Evolutionary conservation across 2,329 filamentous ascomycete genomes (phyloP).

Genomic region (Nemania sp.): DNA sequence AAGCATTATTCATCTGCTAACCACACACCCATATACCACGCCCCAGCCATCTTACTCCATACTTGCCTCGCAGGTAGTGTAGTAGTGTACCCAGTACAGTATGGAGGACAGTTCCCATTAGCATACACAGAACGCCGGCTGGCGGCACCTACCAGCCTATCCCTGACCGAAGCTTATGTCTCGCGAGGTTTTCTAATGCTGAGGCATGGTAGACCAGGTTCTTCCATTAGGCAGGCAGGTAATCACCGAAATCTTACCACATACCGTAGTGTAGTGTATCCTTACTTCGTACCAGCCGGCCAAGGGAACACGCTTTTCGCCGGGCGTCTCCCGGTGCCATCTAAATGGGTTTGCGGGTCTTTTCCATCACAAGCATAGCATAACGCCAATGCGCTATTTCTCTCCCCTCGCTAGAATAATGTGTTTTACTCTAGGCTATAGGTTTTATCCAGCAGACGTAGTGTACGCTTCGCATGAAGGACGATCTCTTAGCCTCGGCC

Average conservation of each 20-base stretch:
- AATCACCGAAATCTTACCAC: slow-evolving; percentile 28
- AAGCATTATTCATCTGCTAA: neutral
- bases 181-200: slow-evolving; percentile 11
- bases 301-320: slow-evolving; percentile 7
- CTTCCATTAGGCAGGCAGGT: neutral
- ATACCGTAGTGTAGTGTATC: slow-evolving; percentile 8
- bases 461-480: neutral
- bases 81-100: too few species aligned
- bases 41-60: slow-evolving; percentile 20
- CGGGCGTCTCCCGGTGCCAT: slow-evolving; percentile 9
- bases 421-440: too few species aligned
- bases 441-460: slow-evolving; percentile 9
- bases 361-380: slow-evolving; percentile 10
- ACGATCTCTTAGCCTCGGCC: slow-evolving; percentile 37
- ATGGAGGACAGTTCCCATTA: neutral
- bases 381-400: slow-evolving; percentile 27
- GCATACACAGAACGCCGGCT: neutral
- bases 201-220: neutral
- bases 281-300: neutral
- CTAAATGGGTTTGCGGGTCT: neutral
- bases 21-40: neutral
- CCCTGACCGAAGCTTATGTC: slow-evolving; percentile 13
- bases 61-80: too few species aligned
- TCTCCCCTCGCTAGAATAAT: slow-evolving; percentile 11
- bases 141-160: neutral